Conservation (phyloP, 768 basidiomycete genomes). For the Dioszegia crocea region DNA sequence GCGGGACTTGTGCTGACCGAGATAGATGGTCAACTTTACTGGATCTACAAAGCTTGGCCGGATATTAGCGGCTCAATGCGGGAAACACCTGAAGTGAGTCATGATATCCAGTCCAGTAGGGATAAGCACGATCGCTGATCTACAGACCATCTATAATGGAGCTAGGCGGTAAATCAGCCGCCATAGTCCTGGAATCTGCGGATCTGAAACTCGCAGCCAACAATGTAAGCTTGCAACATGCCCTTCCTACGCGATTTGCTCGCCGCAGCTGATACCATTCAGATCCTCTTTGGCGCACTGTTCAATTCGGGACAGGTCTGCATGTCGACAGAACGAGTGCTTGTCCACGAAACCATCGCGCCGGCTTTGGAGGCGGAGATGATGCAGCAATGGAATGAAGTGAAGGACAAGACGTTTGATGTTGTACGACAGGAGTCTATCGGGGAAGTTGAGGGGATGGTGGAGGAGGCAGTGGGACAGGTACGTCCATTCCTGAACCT, state of each 20-base stretch:
- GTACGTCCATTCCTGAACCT: slow-evolving; percentile 8
- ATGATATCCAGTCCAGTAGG: no score
- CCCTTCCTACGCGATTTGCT: not conserved
- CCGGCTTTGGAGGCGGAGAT: slow-evolving; percentile 26
- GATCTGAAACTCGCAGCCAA: slow-evolving; percentile 58
- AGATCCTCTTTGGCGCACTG: slow-evolving; percentile 45
- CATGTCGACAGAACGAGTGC: slow-evolving; percentile 47
- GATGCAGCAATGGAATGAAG: slow-evolving; percentile 11
- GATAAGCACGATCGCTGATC: no score
- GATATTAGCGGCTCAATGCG: slow-evolving; percentile 47
- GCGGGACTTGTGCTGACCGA: not conserved
- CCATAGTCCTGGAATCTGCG: slow-evolving; percentile 54
- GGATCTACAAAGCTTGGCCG: slow-evolving; percentile 46
- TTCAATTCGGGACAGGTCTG: slow-evolving; percentile 49
- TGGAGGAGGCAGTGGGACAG: slow-evolving; percentile 20
- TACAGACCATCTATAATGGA: slow-evolving; percentile 46
- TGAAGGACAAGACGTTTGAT: slow-evolving; percentile 19
- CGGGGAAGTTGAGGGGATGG: slow-evolving; percentile 8
- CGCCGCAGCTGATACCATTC: not conserved
- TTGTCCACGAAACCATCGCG: slow-evolving; percentile 36
- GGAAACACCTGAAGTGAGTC: slow-evolving; percentile 49
- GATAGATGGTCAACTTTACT: slow-evolving; percentile 54
- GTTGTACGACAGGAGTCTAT: slow-evolving; percentile 20
- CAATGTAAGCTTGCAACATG: slow-evolving; percentile 27
- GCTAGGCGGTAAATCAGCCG: slow-evolving; percentile 51